Evolutionary conservation across 2,329 filamentous ascomycete species (phyloP).

Genomic region (Hypoxylon sp.): DNA sequence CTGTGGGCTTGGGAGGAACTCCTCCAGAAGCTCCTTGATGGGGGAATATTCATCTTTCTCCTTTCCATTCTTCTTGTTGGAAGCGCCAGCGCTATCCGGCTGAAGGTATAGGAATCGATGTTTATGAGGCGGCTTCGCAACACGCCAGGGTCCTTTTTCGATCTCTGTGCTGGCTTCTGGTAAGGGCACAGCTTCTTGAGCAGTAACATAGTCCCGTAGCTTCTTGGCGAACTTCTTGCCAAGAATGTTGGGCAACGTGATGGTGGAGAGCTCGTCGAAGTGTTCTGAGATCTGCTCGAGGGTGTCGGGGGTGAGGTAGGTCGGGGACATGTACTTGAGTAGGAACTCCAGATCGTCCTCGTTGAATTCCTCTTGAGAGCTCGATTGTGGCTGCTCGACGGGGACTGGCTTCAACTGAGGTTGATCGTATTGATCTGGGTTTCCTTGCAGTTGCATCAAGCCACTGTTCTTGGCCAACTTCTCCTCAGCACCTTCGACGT

Average conservation of each 20-base stretch:
- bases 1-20: slow-evolving; percentile 84
- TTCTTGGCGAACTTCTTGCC: slow-evolving; percentile 81
- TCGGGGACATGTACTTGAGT: slow-evolving; percentile 89
- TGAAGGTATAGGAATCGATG: slow-evolving; percentile 91
- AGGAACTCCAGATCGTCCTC: slow-evolving; percentile 90
- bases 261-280: slow-evolving; percentile 86
- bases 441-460: slow-evolving; percentile 91
- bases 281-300: slow-evolving; percentile 84
- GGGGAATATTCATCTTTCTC: slow-evolving; percentile 64
- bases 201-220: slow-evolving; percentile 79
- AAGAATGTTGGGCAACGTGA: slow-evolving; percentile 85
- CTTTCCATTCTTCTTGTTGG: slow-evolving; percentile 33
- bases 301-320: slow-evolving; percentile 92
- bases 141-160: slow-evolving; percentile 75
- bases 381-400: slow-evolving; percentile 59
- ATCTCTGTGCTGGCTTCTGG: slow-evolving; percentile 68
- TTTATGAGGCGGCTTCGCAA: slow-evolving; percentile 93
- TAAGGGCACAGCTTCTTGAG: slow-evolving; percentile 68
- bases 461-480: slow-evolving; percentile 90
- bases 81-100: slow-evolving; percentile 56
- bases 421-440: slow-evolving; percentile 89
- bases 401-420: slow-evolving; percentile 74
- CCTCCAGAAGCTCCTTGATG: slow-evolving; percentile 83
- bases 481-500: slow-evolving; percentile 88
- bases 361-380: slow-evolving; percentile 71